These are phyloP conservation scores for Tetraselmis striata DNA, from an alignment of 139 green algal species.

Conservation along the genomic window DNA sequence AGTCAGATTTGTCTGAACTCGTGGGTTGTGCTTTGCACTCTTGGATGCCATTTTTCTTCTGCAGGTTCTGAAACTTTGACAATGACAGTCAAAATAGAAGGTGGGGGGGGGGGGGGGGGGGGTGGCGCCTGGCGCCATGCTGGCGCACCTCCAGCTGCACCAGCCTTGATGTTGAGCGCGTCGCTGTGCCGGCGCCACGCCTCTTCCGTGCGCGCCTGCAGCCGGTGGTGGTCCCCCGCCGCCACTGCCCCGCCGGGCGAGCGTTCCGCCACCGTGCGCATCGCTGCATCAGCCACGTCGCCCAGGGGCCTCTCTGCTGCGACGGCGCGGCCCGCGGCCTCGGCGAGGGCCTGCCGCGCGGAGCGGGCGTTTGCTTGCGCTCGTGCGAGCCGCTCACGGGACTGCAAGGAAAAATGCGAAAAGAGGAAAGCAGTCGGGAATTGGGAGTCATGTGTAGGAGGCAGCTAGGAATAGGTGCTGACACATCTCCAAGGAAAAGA, in stretches of 20 bases:
- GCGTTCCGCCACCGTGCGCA: background rate
- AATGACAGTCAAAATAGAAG: too few species aligned
- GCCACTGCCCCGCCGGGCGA: background rate
- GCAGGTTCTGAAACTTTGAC: too few species aligned
- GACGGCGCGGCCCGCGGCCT: background rate
- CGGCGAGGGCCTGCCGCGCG: background rate
- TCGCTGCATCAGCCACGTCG: background rate
- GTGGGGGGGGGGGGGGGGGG: too few species aligned
- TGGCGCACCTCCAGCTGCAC: background rate
- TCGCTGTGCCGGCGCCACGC: background rate
- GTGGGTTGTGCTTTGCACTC: too few species aligned
- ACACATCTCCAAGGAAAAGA: too few species aligned
- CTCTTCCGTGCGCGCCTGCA: background rate
- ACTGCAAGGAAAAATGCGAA: too few species aligned
- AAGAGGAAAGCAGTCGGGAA: too few species aligned
- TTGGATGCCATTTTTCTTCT: too few species aligned
- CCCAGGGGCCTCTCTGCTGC: background rate
- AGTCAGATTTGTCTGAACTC: too few species aligned
- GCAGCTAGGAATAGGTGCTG: too few species aligned
- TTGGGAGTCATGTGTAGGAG: too few species aligned
- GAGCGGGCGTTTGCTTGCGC: background rate
- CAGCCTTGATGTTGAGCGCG: background rate
- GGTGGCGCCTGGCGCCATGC: too few species aligned
- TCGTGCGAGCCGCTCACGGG: background rate
- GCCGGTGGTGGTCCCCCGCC: background rate